A percentile compares a stretch with the other conserved stretches of the same genome.
Conservation (phyloP, 2,329 filamentous ascomycete species). For the Aspergillus quadricinctus region DNA sequence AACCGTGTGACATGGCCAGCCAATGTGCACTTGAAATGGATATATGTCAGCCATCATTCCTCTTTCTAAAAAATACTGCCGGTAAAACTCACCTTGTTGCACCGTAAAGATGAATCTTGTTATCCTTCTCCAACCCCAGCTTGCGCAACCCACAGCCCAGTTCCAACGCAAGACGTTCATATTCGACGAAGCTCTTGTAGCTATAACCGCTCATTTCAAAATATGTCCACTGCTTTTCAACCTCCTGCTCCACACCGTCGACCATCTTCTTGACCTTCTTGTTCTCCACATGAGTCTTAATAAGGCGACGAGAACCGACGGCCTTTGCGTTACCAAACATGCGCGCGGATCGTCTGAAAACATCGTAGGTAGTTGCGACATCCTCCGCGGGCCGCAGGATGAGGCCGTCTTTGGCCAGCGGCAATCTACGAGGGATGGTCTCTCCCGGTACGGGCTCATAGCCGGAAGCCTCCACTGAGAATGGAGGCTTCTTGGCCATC, state of each 20-base stretch:
- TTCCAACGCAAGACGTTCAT: conserved; percentile 64
- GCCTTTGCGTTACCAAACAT: conserved; percentile 60
- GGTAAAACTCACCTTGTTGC: conserved; percentile 62
- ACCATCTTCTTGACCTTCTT: conserved; percentile 88
- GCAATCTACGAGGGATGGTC: conserved; percentile 75
- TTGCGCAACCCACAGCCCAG: conserved; percentile 70
- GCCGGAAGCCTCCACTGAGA: conserved; percentile 68
- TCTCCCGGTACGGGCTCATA: conserved; percentile 69
- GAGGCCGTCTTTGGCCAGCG: conserved; percentile 66
- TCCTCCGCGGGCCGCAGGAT: conserved; percentile 62
- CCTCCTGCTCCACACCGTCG: conserved; percentile 71
- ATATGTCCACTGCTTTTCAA: conserved; percentile 88
- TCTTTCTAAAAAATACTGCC: not conserved
- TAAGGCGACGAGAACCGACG: conserved; percentile 66
- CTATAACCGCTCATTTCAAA: conserved; percentile 77
- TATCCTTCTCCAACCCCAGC: conserved; percentile 63
- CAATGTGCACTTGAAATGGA: conserved; percentile 61
- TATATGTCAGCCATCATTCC: conserved; percentile 10
- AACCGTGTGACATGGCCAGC: conserved; percentile 74
- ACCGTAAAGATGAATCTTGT: conserved; percentile 76
- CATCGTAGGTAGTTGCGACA: conserved; percentile 72
- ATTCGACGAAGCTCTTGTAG: conserved; percentile 75
- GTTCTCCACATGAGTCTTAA: conserved; percentile 74
- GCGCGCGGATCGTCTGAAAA: conserved; percentile 65
- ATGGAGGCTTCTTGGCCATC: conserved; percentile 66